These are phyloP conservation scores for Megacollybia marginata DNA, from an alignment of 768 basidiomycete genomes.

Conservation along the genomic window DNA sequence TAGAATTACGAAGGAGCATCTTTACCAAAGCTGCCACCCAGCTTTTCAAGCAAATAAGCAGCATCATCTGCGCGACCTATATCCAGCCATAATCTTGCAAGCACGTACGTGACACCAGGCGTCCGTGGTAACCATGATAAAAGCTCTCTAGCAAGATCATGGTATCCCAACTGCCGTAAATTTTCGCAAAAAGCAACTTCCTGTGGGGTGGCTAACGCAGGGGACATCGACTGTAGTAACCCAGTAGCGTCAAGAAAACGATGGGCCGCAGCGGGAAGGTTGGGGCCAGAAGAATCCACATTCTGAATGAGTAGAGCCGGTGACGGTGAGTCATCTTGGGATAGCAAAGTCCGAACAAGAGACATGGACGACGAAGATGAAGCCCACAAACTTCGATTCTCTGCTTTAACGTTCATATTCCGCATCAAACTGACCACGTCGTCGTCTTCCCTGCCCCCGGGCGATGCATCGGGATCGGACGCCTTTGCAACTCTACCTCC, in stretches of 20 bases:
- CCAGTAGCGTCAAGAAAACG: slow-evolving; percentile 63
- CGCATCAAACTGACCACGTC: slow-evolving; percentile 65
- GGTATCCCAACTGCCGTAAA: slow-evolving; percentile 57
- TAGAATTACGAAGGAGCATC: slow-evolving; percentile 7
- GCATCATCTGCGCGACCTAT: slow-evolving; percentile 70
- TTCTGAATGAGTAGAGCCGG: neutral
- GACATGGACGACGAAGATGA: slow-evolving; percentile 49
- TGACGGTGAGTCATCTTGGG: slow-evolving; percentile 26
- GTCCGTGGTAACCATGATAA: slow-evolving; percentile 75
- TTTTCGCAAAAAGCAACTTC: slow-evolving; percentile 72
- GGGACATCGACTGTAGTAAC: slow-evolving; percentile 60
- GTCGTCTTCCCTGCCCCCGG: neutral
- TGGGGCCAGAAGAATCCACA: slow-evolving; percentile 25
- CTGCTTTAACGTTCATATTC: slow-evolving; percentile 35
- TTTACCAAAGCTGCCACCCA: slow-evolving; percentile 73
- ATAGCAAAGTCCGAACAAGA: slow-evolving; percentile 54
- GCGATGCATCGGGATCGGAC: neutral
- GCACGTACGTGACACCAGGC: slow-evolving; percentile 68
- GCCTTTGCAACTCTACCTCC: slow-evolving; percentile 12
- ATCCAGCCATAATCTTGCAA: slow-evolving; percentile 58
- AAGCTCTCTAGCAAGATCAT: slow-evolving; percentile 52
- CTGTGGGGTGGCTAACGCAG: slow-evolving; percentile 55
- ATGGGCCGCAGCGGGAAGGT: slow-evolving; percentile 56
- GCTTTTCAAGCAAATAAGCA: slow-evolving; percentile 59
- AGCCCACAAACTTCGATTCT: neutral